These are phyloP conservation scores for Nannochloropsis salina DNA, from an alignment of 108 stramenopile genomes.

Conservation along the genomic window DNA sequence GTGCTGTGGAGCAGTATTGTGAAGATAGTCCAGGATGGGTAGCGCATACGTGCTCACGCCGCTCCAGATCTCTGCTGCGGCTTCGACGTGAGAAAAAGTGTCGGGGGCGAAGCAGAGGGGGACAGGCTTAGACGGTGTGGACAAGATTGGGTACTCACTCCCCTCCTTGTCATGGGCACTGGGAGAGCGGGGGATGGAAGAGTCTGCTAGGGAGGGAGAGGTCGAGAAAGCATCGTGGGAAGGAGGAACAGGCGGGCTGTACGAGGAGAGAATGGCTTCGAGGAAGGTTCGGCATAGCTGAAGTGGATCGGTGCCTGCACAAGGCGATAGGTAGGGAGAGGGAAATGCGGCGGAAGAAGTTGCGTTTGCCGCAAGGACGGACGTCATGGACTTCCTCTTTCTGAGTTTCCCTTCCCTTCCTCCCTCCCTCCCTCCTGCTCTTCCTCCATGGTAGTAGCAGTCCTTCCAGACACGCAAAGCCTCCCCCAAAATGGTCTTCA, in stretches of 20 bases:
- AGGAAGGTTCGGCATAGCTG: neutral
- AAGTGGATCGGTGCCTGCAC: neutral
- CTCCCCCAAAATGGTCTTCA: neutral
- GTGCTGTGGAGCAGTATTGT: too few species aligned
- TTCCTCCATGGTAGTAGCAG: neutral
- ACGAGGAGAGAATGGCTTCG: neutral
- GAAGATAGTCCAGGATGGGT: neutral
- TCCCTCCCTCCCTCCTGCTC: neutral
- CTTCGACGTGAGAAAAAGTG: neutral
- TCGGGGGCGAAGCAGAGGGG: neutral
- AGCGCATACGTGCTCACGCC: neutral
- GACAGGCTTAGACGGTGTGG: neutral
- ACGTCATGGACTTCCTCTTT: neutral
- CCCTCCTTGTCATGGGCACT: neutral
- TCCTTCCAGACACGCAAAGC: neutral
- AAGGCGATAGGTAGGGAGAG: neutral
- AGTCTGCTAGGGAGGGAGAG: neutral
- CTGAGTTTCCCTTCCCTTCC: neutral
- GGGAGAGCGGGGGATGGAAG: neutral
- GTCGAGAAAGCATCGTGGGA: neutral
- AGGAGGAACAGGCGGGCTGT: neutral
- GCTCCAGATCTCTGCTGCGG: neutral
- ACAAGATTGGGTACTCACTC: neutral
- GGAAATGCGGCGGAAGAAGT: neutral
- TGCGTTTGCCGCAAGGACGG: neutral